Evolutionary conservation across 192 early-diverging fungal genomes (phyloP).

Genomic region (Borealophlyctis nickersoniae): DNA sequence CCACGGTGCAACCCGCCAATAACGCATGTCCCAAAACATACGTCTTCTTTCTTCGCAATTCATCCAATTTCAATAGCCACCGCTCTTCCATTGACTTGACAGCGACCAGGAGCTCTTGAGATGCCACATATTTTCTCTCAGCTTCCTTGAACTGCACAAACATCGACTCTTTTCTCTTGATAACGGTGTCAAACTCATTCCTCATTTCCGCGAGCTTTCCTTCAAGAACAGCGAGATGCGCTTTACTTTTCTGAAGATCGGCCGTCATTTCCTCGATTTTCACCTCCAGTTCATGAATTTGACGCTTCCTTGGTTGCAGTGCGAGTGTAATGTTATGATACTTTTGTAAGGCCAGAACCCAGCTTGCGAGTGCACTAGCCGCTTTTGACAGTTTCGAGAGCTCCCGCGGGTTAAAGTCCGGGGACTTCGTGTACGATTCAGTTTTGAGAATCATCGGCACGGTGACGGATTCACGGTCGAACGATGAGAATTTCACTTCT

Average conservation of each 20-base stretch:
- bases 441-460: constrained; percentile 15
- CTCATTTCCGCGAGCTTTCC: constrained; percentile 17
- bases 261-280: constrained; percentile 7
- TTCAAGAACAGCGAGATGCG: constrained; percentile 7
- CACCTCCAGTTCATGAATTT: constrained; percentile 8
- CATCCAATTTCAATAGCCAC: constrained; percentile 3
- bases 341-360: constrained; percentile 22
- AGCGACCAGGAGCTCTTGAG: constrained; percentile 1
- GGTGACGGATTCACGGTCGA: constrained; percentile 16
- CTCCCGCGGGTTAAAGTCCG: constrained; percentile 14
- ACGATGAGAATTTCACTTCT: constrained; percentile 16
- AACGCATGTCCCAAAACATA: constrained; percentile 6
- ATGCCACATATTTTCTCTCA: constrained; percentile 15
- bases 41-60: neutral
- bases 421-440: constrained; percentile 9
- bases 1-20: constrained; percentile 15
- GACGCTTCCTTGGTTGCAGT: constrained; percentile 23
- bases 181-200: constrained; percentile 20
- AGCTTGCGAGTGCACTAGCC: constrained; percentile 11
- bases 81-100: constrained; percentile 2
- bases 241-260: neutral
- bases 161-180: constrained; percentile 25
- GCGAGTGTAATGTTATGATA: constrained; percentile 8
- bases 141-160: constrained; percentile 11
- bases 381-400: constrained; percentile 18